phyloP scores from a whole-genome alignment of 2,329 filamentous ascomycete genomes.

The Gyromitra esculenta region DNA sequence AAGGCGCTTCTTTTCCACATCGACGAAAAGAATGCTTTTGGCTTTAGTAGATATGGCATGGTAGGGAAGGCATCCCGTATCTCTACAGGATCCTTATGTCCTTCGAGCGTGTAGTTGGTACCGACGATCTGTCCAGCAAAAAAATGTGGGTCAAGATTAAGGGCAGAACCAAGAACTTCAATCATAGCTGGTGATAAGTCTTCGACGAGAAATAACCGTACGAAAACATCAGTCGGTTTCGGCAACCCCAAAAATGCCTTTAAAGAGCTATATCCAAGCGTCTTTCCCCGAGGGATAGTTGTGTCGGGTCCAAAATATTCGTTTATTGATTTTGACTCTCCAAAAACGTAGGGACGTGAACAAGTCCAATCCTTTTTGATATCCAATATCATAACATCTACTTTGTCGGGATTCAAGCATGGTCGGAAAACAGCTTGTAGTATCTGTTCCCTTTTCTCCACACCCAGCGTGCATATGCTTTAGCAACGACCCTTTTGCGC shows the following conservation, averaged over 20 bases:
- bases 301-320: constrained; percentile 16
- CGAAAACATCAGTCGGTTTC: constrained; percentile 23
- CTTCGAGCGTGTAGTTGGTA: constrained; percentile 55
- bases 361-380: constrained; percentile 40
- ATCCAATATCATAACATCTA: constrained; percentile 36
- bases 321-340: constrained; percentile 29
- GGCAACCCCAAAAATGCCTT: constrained; percentile 13
- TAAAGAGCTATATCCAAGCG: constrained; percentile 30
- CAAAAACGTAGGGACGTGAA: constrained; percentile 21
- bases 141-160: constrained; percentile 59
- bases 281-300: background rate
- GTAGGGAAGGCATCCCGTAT: constrained; percentile 31
- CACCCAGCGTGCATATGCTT: constrained; percentile 7
- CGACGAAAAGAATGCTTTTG: constrained; percentile 55
- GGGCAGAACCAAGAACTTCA: constrained; percentile 53
- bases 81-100: constrained; percentile 50
- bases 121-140: constrained; percentile 59
- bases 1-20: constrained; percentile 56
- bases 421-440: constrained; percentile 25
- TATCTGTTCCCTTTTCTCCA: background rate
- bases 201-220: constrained; percentile 54
- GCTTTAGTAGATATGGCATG: constrained; percentile 30
- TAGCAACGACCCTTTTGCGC: constrained; percentile 6
- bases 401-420: constrained; percentile 28
- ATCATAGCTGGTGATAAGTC: constrained; percentile 56